These are phyloP conservation scores for Solanum lycopersicoides DNA, from an alignment of 257 asterid species.

Conservation along the genomic window DNA sequence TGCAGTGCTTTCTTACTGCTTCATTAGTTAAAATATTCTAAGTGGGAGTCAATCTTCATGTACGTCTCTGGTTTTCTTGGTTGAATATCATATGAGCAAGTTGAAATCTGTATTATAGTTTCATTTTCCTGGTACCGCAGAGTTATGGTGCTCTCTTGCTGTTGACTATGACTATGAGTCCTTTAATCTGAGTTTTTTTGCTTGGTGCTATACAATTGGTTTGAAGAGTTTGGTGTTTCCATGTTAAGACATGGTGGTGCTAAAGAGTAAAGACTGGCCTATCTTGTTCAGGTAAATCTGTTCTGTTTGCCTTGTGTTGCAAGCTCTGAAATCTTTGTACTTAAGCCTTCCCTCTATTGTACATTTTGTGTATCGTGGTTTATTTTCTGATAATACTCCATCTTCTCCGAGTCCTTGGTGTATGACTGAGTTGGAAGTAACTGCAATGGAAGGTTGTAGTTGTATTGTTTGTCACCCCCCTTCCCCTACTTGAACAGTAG, in stretches of 20 bases:
- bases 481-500: not conserved
- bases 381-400: not conserved
- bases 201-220: not conserved
- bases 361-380: not conserved
- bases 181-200: not conserved
- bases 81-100: not conserved
- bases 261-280: not conserved
- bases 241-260: not conserved
- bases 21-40: not conserved
- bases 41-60: not conserved
- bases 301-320: not conserved
- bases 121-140: not conserved
- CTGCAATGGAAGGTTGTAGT: not conserved
- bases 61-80: not conserved
- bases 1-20: not conserved
- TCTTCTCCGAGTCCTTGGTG: not conserved
- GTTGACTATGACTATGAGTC: not conserved
- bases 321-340: not conserved
- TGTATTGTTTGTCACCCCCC: not conserved
- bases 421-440: not conserved
- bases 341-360: too few species aligned
- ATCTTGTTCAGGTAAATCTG: not conserved
- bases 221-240: not conserved
- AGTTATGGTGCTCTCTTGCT: not conserved
- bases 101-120: not conserved